phyloP scores from a whole-genome alignment of 352 stramenopile genomes.

The Phytophthora pistaciae region DNA sequence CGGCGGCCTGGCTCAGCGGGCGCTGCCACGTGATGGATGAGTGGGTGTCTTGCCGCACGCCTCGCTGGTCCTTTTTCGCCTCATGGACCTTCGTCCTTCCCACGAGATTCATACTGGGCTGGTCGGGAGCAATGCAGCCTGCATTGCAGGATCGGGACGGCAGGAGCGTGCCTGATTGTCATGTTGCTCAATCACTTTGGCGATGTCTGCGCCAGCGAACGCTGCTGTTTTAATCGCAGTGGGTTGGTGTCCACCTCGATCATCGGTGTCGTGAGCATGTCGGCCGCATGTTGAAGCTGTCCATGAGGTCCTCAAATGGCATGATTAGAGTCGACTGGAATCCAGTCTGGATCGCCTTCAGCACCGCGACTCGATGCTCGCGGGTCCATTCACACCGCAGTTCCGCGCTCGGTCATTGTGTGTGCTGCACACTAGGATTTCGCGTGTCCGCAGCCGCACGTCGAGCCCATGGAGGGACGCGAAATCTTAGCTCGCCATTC shows the following conservation, averaged over 20 bases:
- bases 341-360: neutral
- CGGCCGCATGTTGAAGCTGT: neutral
- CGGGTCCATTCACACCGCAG: neutral
- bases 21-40: constrained; percentile 1
- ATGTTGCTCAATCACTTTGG: too few relatives aligned
- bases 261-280: neutral
- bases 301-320: neutral
- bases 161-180: neutral
- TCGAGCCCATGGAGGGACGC: constrained; percentile 11
- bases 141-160: constrained; percentile 2
- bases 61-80: constrained; percentile 3
- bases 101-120: neutral
- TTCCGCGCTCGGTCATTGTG: neutral
- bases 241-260: too few relatives aligned
- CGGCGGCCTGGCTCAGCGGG: constrained; percentile 1
- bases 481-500: constrained; percentile 19
- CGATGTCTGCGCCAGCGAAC: too few relatives aligned
- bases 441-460: constrained; percentile 3
- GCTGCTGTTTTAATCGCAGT: too few relatives aligned
- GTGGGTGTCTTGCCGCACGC: neutral
- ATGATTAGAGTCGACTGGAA: neutral
- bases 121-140: neutral
- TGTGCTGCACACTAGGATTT: constrained; percentile 4
- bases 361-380: neutral
- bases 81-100: constrained; percentile 1